phyloP scores from a whole-genome alignment of 2,329 filamentous ascomycete genomes.

The Hymenoscyphus occultus region DNA sequence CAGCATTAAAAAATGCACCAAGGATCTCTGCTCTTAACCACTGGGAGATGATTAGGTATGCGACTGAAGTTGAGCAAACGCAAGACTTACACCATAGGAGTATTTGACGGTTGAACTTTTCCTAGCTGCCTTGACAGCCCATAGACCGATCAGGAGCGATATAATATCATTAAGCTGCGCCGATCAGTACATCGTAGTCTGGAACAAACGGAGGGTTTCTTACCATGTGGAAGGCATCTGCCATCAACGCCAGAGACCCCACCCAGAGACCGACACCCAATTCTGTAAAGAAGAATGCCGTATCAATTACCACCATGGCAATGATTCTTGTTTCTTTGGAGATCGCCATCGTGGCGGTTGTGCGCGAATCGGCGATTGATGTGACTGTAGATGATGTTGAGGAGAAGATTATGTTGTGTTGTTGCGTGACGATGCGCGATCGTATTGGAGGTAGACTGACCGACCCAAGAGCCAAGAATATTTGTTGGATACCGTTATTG shows the following conservation, averaged over 20 bases:
- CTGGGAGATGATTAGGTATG: conserved; percentile 44
- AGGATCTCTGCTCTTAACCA: conserved; percentile 98
- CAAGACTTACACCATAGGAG: conserved; percentile 77
- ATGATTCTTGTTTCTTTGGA: conserved; percentile 91
- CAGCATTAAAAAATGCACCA: conserved; percentile 93
- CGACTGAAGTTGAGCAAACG: neutral
- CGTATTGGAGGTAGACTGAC: no score
- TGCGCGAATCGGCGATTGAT: no score
- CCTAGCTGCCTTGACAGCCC: conserved; percentile 89
- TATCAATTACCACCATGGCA: conserved; percentile 88
- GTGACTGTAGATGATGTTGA: no score
- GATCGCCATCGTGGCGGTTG: conserved; percentile 63
- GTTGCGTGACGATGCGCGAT: no score
- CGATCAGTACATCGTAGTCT: conserved; percentile 20
- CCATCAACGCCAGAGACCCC: conserved; percentile 87
- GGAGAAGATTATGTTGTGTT: no score
- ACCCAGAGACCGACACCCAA: conserved; percentile 81
- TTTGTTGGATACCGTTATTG: no score
- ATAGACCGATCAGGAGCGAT: conserved; percentile 85
- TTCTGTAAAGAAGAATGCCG: conserved; percentile 86
- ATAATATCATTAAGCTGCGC: conserved; percentile 93
- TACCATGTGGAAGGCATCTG: conserved; percentile 98
- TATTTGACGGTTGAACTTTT: conserved; percentile 85
- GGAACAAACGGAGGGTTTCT: conserved; percentile 29
- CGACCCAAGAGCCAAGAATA: no score